phyloP scores from a whole-genome alignment of 805 yeast genomes.

The Metschnikowia peoriensis region DNA sequence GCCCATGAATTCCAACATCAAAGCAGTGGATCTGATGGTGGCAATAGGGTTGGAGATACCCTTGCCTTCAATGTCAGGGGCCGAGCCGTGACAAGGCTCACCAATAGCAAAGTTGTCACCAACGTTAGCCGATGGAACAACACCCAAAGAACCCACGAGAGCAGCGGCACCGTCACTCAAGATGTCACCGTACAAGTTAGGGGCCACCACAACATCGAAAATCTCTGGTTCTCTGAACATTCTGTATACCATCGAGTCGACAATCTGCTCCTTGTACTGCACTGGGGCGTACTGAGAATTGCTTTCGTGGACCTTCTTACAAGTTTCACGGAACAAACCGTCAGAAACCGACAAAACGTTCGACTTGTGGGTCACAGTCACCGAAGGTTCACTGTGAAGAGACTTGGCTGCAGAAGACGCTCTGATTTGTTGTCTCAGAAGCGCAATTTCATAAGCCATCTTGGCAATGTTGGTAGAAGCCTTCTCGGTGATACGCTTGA shows the following conservation, averaged over 20 bases:
- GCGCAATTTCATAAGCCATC: slow-evolving; percentile 89
- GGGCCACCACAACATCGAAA: slow-evolving; percentile 98
- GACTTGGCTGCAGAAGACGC: slow-evolving; percentile 45
- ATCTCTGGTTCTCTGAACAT: slow-evolving; percentile 98
- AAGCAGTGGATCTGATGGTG: slow-evolving; percentile 95
- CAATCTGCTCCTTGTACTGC: slow-evolving; percentile 89
- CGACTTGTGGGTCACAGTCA: slow-evolving; percentile 95
- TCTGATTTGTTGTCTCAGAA: slow-evolving; percentile 82
- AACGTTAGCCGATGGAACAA: slow-evolving; percentile 96
- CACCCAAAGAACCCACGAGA: slow-evolving; percentile 94
- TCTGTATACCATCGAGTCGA: slow-evolving; percentile 98
- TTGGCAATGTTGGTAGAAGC: slow-evolving; percentile 86
- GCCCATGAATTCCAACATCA: slow-evolving; percentile 97
- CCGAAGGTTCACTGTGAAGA: slow-evolving; percentile 51
- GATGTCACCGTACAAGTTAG: slow-evolving; percentile 96
- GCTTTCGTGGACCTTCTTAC: slow-evolving; percentile 57
- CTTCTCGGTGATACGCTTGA: slow-evolving; percentile 87
- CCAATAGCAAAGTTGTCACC: slow-evolving; percentile 96
- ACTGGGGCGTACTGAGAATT: slow-evolving; percentile 60
- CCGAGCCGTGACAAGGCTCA: slow-evolving; percentile 99
- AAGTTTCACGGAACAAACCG: slow-evolving; percentile 93
- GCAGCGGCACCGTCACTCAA: slow-evolving; percentile 98
- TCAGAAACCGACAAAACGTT: slow-evolving; percentile 90
- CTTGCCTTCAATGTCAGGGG: slow-evolving; percentile 97
- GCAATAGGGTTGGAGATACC: slow-evolving; percentile 96